Evolutionary conservation across 257 asterid species (phyloP).

Genomic region (Nemophila menziesii): DNA sequence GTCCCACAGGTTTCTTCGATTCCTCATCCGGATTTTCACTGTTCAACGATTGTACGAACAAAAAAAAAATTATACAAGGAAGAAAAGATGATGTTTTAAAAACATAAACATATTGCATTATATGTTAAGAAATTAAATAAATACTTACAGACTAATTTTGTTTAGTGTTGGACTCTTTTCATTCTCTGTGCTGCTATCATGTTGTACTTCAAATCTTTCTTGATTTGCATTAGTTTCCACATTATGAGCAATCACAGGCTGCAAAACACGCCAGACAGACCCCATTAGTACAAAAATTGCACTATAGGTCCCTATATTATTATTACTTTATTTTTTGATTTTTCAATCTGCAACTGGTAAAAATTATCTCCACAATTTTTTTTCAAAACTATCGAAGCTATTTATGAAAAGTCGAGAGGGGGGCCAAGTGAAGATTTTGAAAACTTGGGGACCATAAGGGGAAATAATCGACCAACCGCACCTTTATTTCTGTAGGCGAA

Average conservation of each 20-base stretch:
- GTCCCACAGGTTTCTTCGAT: conserved; percentile 13
- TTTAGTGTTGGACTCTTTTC: conserved; percentile 31
- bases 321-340: too few species aligned
- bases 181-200: conserved; percentile 17
- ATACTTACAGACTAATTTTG: conserved; percentile 56
- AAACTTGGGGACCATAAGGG: too few species aligned
- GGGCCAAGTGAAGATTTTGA: too few species aligned
- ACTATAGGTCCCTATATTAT: too few species aligned
- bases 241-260: conserved; percentile 5
- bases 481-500: conserved; percentile 12
- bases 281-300: neutral
- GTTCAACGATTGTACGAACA: conserved; percentile 5
- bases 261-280: conserved; percentile 2
- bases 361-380: too few species aligned
- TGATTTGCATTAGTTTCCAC: conserved; percentile 17
- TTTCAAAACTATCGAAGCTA: too few species aligned
- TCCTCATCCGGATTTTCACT: conserved; percentile 50
- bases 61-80: neutral
- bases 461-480: neutral
- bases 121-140: neutral
- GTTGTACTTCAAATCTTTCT: conserved; percentile 12
- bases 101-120: neutral
- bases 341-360: too few species aligned
- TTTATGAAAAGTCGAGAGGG: too few species aligned
- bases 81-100: neutral